These are phyloP conservation scores for Xanthoceras sorbifolium DNA, from an alignment of 345 rosid genomes.

Conservation along the genomic window DNA sequence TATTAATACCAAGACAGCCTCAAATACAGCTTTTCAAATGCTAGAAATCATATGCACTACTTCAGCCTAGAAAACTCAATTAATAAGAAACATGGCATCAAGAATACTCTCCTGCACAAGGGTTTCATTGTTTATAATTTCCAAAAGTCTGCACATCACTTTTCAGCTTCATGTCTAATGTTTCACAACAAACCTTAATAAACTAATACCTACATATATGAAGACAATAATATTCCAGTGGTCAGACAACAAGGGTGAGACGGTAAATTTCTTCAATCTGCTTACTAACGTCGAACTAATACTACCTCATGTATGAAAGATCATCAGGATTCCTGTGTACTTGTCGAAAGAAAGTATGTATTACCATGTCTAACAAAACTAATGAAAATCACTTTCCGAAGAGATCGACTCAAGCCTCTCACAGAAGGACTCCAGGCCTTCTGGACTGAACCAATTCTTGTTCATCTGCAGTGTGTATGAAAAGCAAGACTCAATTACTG, in stretches of 20 bases:
- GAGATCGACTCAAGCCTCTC: constrained; percentile 32
- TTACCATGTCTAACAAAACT: not conserved
- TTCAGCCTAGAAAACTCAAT: not conserved
- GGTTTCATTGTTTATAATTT: not conserved
- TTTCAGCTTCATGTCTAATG: not conserved
- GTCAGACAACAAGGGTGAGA: not conserved
- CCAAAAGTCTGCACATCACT: not conserved
- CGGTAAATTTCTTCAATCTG: not conserved
- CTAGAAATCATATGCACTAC: not conserved
- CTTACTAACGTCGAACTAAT: not conserved
- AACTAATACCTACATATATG: not conserved
- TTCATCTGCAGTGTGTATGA: constrained; percentile 48
- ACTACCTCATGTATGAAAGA: not conserved
- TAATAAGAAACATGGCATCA: not conserved
- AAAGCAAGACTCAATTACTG: not conserved
- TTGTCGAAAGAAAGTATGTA: not conserved
- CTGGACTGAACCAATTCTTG: constrained; percentile 58
- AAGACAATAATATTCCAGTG: not conserved
- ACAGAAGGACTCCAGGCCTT: constrained; percentile 43
- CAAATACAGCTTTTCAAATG: not conserved
- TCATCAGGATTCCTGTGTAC: not conserved
- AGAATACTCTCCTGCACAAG: not conserved
- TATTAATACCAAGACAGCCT: not conserved
- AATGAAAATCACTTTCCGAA: constrained; percentile 4
- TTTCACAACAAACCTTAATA: not conserved